Percentiles rank a stretch among this genome's conserved stretches.
phyloP scores from a whole-genome alignment of 768 basidiomycete species.

The Solioccasus polychromus region DNA sequence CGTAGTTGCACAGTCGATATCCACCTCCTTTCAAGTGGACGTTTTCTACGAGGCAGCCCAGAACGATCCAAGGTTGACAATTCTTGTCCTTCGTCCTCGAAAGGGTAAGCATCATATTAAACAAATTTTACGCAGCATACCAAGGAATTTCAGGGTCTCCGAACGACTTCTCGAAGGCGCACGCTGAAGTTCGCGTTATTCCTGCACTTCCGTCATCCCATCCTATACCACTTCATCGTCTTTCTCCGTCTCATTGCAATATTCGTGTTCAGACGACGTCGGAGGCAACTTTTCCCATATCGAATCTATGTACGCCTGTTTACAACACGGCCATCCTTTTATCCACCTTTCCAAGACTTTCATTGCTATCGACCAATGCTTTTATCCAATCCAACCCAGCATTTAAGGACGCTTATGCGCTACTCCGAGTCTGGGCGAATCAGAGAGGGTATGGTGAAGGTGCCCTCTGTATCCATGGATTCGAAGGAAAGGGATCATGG shows the following conservation, averaged over 20 bases:
- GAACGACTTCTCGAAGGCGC: conserved; percentile 63
- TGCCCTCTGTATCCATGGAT: conserved; percentile 61
- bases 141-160: conserved; percentile 42
- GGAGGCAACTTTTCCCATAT: conserved; percentile 3
- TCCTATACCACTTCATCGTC: conserved; percentile 62
- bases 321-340: conserved; percentile 77
- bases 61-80: conserved; percentile 63
- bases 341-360: conserved; percentile 34
- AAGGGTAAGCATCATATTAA: conserved; percentile 45
- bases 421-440: conserved; percentile 88
- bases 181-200: conserved; percentile 71
- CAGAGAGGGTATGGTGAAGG: conserved; percentile 77
- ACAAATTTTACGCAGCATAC: conserved; percentile 15
- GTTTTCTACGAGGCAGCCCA: conserved; percentile 54
- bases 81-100: conserved; percentile 56
- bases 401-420: conserved; percentile 69
- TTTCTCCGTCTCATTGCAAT: conserved; percentile 77
- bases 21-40: conserved; percentile 50
- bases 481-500: conserved; percentile 62
- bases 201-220: conserved; percentile 58
- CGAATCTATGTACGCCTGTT: conserved; percentile 58
- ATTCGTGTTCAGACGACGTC: conserved; percentile 40
- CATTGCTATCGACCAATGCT: conserved; percentile 45
- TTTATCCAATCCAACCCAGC: conserved; percentile 51
- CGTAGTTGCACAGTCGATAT: conserved; percentile 63